Percentiles rank a stretch among this genome's conserved stretches.
phyloP scores from a whole-genome alignment of 208 protist genomes.

The Leishmania braziliensis region DNA sequence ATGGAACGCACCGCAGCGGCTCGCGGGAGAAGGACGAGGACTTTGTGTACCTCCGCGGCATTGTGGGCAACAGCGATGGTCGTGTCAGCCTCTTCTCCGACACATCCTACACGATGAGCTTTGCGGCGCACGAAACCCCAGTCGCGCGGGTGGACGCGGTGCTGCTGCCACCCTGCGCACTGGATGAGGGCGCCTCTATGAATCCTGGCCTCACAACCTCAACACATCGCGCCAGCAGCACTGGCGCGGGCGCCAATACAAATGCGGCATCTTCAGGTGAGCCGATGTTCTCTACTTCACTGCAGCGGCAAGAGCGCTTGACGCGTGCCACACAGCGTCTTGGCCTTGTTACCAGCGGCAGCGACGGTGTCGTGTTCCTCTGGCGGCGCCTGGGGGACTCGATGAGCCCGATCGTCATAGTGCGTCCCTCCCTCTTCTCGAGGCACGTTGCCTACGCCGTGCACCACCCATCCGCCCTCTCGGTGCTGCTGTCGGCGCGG shows the following conservation, averaged over 20 bases:
- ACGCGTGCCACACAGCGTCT: slow-evolving; percentile 43
- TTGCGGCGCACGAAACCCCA: slow-evolving; percentile 66
- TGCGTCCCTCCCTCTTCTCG: slow-evolving; percentile 27
- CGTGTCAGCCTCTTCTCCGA: slow-evolving; percentile 82
- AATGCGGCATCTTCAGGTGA: not conserved
- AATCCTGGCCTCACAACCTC: not conserved
- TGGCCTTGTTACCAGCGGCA: slow-evolving; percentile 65
- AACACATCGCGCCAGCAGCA: not conserved
- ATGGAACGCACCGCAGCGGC: not conserved
- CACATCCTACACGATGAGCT: slow-evolving; percentile 66
- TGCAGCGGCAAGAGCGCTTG: slow-evolving; percentile 9
- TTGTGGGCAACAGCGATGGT: slow-evolving; percentile 75
- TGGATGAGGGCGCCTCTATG: not conserved
- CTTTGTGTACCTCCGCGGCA: slow-evolving; percentile 57
- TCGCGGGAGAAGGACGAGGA: not conserved
- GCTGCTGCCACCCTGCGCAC: slow-evolving; percentile 30
- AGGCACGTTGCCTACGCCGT: slow-evolving; percentile 34
- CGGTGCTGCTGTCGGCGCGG: slow-evolving; percentile 18
- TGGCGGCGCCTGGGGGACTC: slow-evolving; percentile 42
- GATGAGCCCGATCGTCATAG: slow-evolving; percentile 36
- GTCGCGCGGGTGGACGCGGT: slow-evolving; percentile 61
- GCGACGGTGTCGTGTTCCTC: slow-evolving; percentile 57
- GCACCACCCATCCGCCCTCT: slow-evolving; percentile 32
- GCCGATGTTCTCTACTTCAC: not conserved
- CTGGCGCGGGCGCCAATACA: not conserved